Evolutionary conservation across 2,329 filamentous ascomycete genomes (phyloP), one percentile per base, ranked within the genome.

Genomic region (Aspergillus sp.): DNA sequence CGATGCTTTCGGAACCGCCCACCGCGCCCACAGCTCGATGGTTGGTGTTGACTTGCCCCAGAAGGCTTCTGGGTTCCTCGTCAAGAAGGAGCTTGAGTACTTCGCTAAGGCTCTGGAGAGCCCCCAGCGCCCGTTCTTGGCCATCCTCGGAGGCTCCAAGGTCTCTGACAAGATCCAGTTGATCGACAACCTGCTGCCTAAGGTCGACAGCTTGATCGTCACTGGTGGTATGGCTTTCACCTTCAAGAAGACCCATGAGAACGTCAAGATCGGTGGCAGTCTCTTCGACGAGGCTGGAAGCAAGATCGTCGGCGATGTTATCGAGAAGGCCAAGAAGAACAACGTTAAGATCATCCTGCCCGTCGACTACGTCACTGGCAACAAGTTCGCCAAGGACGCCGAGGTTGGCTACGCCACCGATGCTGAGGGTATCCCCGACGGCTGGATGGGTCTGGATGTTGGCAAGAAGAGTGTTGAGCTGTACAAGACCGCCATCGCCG

Each of bases 31-130:
- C 82, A 96, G 90, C 71, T 97, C 91, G 70, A 98, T 98, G 93
- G 93, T 98, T 61, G 93, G 93, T 63, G 81, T 96, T 53, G 83
- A 96, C 56, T 85, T 98, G 39, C 90, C 91, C 58, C 89, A 97
- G 71, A 96, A 95, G 79, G 93, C 93, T 7, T 88, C 91, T 45
- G 93, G 93, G 51, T 98, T 96, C 84, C 83, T 98, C 64, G 90
- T 98, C 79, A 98, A 98, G 86, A 98, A 97, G 80, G 93, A 98
- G 75, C 86, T 98, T 52, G 93, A 98, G 68, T 98, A 98, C 84
- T 98, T 98, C 67, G 93, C 93, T 54, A 82, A 96, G 77, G 93
- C 90, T 33, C 86, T 98, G 49, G 93, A 98, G 77, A 83, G 80
- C 60, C 93, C 93, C 50, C 79, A 94, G 76, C 85, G 91, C 45